phyloP scores from a whole-genome alignment of 345 rosid genomes.

The Bruguiera parviflora region DNA sequence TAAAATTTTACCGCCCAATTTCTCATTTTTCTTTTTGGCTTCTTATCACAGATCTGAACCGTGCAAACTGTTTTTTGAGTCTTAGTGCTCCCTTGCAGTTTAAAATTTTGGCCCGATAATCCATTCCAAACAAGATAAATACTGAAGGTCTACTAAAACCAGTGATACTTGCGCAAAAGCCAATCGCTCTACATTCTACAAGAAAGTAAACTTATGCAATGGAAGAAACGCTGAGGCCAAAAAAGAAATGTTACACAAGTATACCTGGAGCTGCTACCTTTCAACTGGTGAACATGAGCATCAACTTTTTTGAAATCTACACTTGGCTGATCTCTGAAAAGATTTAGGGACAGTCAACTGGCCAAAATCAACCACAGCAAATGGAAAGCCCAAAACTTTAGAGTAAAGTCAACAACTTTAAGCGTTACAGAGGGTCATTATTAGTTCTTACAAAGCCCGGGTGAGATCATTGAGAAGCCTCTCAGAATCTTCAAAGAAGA shows the following conservation, averaged over 20 bases:
- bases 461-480: slow-evolving; percentile 85
- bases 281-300: slow-evolving; percentile 88
- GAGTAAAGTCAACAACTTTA: neutral
- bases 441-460: slow-evolving; percentile 50
- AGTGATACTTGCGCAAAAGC: no score
- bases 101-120: no score
- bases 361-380: neutral
- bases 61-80: neutral
- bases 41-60: neutral
- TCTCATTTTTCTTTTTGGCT: neutral
- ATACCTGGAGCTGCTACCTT: slow-evolving; percentile 98
- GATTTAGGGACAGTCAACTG: neutral
- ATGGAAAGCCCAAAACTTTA: neutral
- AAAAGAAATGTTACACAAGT: neutral
- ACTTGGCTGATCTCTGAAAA: slow-evolving; percentile 60
- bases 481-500: slow-evolving; percentile 90
- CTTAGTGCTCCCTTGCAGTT: neutral
- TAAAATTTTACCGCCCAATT: neutral
- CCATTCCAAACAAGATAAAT: neutral
- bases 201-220: no score
- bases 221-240: no score
- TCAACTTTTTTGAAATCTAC: slow-evolving; percentile 85
- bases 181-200: no score
- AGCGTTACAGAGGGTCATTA: slow-evolving; percentile 2
- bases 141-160: neutral